Conservation (phyloP, 805 yeast genomes). For the Saccharomycopsis javanensis region DNA sequence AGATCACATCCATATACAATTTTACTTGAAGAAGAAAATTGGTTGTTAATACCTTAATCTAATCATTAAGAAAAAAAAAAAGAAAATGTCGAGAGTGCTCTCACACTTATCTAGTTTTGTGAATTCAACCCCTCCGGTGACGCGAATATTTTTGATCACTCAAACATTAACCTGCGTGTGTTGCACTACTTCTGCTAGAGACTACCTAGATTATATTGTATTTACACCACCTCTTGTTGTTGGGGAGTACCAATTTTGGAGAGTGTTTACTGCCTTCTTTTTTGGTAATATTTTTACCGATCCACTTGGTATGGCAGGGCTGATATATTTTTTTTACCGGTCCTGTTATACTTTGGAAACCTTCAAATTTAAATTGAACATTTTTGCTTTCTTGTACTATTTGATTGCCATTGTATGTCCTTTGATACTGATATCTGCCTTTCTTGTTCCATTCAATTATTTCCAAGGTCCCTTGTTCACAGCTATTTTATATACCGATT, state of each 20-base stretch:
- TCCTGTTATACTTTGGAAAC: background rate
- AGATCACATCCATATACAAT: too few relatives aligned
- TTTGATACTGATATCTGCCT: background rate
- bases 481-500: background rate
- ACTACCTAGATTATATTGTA: background rate
- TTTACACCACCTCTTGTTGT: background rate
- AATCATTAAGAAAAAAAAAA: too few relatives aligned
- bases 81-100: too few relatives aligned
- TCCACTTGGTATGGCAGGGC: background rate
- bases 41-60: too few relatives aligned
- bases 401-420: background rate
- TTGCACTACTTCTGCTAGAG: background rate
- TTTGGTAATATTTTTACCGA: background rate
- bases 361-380: background rate
- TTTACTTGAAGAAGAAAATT: too few relatives aligned
- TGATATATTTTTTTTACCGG: background rate
- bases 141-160: background rate
- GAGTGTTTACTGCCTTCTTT: constrained; percentile 2
- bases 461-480: background rate
- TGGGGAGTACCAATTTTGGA: constrained; percentile 1
- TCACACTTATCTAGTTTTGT: background rate
- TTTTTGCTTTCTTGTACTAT: background rate
- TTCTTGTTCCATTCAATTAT: background rate
- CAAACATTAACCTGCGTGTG: background rate
- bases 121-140: constrained; percentile 1